These are phyloP conservation scores for Tinospora cordifolia DNA, from an alignment of 164 flowering plant species.

Conservation along the genomic window DNA sequence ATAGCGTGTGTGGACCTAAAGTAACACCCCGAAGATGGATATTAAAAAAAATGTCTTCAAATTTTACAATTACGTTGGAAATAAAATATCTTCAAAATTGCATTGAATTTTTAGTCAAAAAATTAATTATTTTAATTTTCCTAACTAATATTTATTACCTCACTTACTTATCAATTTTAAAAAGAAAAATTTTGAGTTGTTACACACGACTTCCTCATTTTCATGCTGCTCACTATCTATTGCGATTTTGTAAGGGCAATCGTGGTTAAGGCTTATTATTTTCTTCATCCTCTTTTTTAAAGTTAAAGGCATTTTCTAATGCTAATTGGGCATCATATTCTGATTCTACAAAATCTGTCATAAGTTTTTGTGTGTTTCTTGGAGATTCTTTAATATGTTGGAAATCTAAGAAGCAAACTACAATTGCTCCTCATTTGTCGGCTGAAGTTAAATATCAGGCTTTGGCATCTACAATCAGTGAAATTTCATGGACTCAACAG, in stretches of 20 bases:
- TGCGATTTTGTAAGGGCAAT: neutral
- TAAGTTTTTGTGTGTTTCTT: conserved; percentile 4
- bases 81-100: too few relatives aligned
- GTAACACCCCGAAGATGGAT: too few relatives aligned
- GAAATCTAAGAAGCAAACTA: conserved; percentile 9
- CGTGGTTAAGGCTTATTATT: neutral
- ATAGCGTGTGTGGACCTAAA: too few relatives aligned
- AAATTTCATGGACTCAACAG: neutral
- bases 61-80: too few relatives aligned
- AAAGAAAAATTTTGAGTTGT: too few relatives aligned
- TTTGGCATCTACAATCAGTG: neutral
- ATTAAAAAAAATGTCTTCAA: too few relatives aligned
- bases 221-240: neutral
- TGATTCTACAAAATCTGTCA: neutral
- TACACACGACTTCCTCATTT: neutral
- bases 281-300: neutral
- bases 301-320: neutral
- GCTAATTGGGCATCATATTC: neutral
- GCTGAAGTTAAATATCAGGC: conserved; percentile 9
- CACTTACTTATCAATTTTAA: too few relatives aligned
- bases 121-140: too few relatives aligned
- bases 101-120: too few relatives aligned
- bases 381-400: conserved; percentile 4
- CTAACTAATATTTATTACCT: too few relatives aligned
- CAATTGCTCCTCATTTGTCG: neutral